A percentile compares a stretch with the other conserved stretches of the same genome.
Evolutionary conservation across 2,329 filamentous ascomycete genomes (phyloP).

Genomic region (Cryoendolithus antarcticus): DNA sequence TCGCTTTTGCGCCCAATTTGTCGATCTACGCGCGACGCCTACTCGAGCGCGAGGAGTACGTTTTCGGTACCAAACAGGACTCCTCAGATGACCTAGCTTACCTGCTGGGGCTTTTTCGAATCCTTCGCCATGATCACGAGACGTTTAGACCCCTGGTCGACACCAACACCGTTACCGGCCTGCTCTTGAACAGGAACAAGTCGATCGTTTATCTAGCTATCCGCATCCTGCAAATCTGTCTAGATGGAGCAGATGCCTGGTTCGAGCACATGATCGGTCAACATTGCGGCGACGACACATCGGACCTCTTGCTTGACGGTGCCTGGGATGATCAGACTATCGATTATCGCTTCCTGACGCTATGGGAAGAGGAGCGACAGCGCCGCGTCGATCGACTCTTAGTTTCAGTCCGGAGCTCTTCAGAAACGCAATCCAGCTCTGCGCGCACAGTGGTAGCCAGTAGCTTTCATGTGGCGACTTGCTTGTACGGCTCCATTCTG

Average conservation of each 20-base stretch:
- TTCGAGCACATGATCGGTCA: conserved; percentile 57
- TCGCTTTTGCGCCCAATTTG: conserved; percentile 73
- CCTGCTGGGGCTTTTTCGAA: conserved; percentile 61
- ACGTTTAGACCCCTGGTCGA: conserved; percentile 55
- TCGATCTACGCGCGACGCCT: conserved; percentile 27
- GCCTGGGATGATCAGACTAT: conserved; percentile 63
- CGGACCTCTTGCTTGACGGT: conserved; percentile 48
- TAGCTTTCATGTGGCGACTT: neutral
- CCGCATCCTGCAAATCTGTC: conserved; percentile 65
- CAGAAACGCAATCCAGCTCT: neutral
- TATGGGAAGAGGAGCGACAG: conserved; percentile 52
- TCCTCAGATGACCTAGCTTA: conserved; percentile 14
- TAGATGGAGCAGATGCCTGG: conserved; percentile 68
- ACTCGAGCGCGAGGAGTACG: conserved; percentile 11
- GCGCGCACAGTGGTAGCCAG: neutral
- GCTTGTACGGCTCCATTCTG: neutral
- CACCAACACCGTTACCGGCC: conserved; percentile 52
- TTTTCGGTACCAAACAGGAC: conserved; percentile 3
- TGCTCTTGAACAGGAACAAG: conserved; percentile 49
- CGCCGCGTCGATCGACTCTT: conserved; percentile 15
- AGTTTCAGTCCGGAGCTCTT: too few species aligned
- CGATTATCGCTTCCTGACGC: conserved; percentile 63
- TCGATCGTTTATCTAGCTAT: conserved; percentile 69
- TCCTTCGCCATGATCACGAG: conserved; percentile 62
- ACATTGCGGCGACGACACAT: conserved; percentile 42